Conservation (phyloP, 371 early-diverging fungal genomes). For the Mucor piriformis region DNA sequence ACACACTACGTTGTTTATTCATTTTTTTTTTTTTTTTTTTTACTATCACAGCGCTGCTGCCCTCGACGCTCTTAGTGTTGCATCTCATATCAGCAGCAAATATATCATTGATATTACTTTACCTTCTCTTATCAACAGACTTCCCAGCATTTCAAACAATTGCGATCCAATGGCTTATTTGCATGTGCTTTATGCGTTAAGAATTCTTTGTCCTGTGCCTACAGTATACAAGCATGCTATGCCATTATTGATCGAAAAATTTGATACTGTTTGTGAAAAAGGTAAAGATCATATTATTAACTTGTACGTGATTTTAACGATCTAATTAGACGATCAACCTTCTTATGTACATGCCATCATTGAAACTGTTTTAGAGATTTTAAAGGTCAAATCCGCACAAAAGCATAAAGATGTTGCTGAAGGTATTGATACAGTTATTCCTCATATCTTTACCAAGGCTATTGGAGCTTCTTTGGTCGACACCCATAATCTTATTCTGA, state of each 20-base stretch:
- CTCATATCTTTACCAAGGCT: constrained; percentile 48
- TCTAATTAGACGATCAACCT: constrained; percentile 25
- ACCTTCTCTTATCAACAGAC: constrained; percentile 33
- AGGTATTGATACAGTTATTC: constrained; percentile 49
- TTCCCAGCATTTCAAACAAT: constrained; percentile 29
- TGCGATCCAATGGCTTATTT: constrained; percentile 16
- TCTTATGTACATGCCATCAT: constrained; percentile 52
- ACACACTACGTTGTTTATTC: neutral
- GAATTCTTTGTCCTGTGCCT: constrained; percentile 28
- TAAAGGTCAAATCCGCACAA: constrained; percentile 43
- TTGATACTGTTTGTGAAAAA: constrained; percentile 37
- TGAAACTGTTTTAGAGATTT: constrained; percentile 42
- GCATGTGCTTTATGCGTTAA: constrained; percentile 30
- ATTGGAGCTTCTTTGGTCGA: constrained; percentile 45
- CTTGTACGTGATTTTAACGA: too few relatives aligned
- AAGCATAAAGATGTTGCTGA: constrained; percentile 51
- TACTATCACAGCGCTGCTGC: constrained; percentile 19
- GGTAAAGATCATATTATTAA: too few relatives aligned
- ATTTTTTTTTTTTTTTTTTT: neutral
- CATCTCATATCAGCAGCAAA: constrained; percentile 27
- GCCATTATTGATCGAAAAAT: constrained; percentile 34
- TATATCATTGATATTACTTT: constrained; percentile 38
- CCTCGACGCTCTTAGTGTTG: constrained; percentile 31
- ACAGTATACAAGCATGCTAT: constrained; percentile 32
- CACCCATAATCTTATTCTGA: constrained; percentile 27